Percentiles rank a stretch among this genome's conserved stretches.
These are phyloP conservation scores for Dimargaris verticillata DNA, from an alignment of 192 early-diverging fungal genomes.

Conservation along the genomic window DNA sequence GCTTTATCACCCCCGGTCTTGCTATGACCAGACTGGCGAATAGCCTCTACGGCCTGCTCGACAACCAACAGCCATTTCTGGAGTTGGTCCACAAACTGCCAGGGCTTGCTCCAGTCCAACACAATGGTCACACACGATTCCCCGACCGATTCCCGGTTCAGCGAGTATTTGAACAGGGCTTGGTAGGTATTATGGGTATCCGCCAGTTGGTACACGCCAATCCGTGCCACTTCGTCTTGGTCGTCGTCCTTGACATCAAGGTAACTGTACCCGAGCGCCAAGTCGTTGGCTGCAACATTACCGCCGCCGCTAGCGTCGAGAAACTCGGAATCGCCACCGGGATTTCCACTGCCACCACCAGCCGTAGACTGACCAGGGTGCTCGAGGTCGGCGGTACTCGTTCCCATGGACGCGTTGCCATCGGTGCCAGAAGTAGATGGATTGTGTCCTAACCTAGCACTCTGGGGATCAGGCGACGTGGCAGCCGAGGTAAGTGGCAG, in stretches of 20 bases:
- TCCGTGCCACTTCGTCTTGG: constrained; percentile 57
- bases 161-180: constrained; percentile 51
- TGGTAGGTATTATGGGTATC: constrained; percentile 45
- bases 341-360: background rate
- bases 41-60: constrained; percentile 30
- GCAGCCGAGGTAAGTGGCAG: constrained; percentile 12
- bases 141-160: constrained; percentile 43
- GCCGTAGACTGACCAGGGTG: background rate
- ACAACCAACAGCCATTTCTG: constrained; percentile 65
- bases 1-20: constrained; percentile 19
- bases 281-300: constrained; percentile 38
- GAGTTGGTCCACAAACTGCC: constrained; percentile 65
- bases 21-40: constrained; percentile 19
- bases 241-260: constrained; percentile 80
- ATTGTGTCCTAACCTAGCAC: background rate
- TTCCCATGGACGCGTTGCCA: background rate
- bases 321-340: too few species aligned
- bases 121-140: constrained; percentile 55
- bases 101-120: constrained; percentile 83
- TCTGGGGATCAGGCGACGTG: background rate
- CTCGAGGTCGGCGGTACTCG: constrained; percentile 12
- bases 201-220: constrained; percentile 68
- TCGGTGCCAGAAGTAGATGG: background rate
- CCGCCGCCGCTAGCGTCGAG: constrained; percentile 13
- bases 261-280: constrained; percentile 72